These are phyloP conservation scores for Francoa sonchifolia DNA, from an alignment of 441 rosid genomes.

Conservation along the genomic window DNA sequence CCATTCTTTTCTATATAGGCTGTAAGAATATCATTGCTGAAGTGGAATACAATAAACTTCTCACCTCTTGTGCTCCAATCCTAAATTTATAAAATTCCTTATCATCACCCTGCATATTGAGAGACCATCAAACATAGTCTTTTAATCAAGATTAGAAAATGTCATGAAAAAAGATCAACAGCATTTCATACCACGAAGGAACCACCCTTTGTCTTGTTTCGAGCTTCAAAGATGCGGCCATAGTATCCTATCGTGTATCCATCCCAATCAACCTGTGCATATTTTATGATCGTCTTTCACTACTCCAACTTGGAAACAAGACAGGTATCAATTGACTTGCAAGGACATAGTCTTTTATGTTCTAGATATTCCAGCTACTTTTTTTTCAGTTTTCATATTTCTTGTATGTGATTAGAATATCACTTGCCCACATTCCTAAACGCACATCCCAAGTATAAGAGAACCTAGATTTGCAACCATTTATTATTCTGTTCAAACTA, in stretches of 20 bases:
- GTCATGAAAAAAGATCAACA: slow-evolving; percentile 6
- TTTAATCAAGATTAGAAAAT: slow-evolving; percentile 6
- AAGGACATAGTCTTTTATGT: background rate
- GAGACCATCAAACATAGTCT: slow-evolving; percentile 7
- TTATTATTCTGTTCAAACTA: too few relatives aligned
- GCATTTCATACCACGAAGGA: slow-evolving; percentile 62
- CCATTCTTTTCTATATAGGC: slow-evolving; percentile 3
- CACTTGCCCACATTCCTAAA: too few relatives aligned
- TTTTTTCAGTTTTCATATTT: background rate
- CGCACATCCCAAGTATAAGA: too few relatives aligned
- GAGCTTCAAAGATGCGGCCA: slow-evolving; percentile 98
- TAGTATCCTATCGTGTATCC: slow-evolving; percentile 96
- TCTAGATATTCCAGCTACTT: background rate
- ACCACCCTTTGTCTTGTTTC: slow-evolving; percentile 93
- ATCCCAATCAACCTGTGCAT: slow-evolving; percentile 83
- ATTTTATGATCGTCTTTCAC: slow-evolving; percentile 9
- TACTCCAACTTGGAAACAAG: background rate
- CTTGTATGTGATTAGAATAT: background rate
- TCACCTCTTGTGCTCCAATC: slow-evolving; percentile 63
- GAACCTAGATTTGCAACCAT: too few relatives aligned
- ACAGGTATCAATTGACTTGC: background rate
- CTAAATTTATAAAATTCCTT: slow-evolving; percentile 77
- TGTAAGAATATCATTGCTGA: background rate
- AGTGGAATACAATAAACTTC: slow-evolving; percentile 5
- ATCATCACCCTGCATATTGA: slow-evolving; percentile 63